Evolutionary conservation across 139 green algal genomes (phyloP).

Genomic region (Chlamydomonas applanata): DNA sequence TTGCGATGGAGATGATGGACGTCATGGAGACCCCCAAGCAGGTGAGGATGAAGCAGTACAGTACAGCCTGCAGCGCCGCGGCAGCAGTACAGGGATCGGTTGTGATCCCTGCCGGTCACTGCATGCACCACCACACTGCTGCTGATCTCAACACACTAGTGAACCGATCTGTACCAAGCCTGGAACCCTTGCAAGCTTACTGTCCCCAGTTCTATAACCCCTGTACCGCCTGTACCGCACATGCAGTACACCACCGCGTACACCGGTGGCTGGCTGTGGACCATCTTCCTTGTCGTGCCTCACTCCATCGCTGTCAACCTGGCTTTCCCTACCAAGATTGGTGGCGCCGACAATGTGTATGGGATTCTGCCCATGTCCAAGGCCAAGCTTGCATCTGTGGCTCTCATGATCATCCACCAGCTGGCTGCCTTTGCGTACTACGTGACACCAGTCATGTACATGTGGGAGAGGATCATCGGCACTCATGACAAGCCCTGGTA

Average conservation of each 20-base stretch:
- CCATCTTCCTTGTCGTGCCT: conserved; percentile 23
- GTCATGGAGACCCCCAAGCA: conserved; percentile 23
- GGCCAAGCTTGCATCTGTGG: conserved; percentile 20
- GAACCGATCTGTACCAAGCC: no score
- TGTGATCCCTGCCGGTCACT: no score
- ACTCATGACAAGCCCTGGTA: conserved; percentile 22
- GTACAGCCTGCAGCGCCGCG: no score
- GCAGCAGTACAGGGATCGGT: no score
- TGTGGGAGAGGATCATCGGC: conserved; percentile 18
- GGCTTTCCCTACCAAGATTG: conserved; percentile 10
- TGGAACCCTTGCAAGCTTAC: no score
- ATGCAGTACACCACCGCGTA: conserved; percentile 23
- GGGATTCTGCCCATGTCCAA: conserved; percentile 15
- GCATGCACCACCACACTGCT: no score
- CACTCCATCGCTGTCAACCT: conserved; percentile 35
- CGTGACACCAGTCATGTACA: conserved; percentile 17
- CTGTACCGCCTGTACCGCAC: no score
- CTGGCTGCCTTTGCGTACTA: conserved; percentile 35
- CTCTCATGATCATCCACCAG: conserved; percentile 37
- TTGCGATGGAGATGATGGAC: conserved; percentile 29
- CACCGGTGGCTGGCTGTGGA: conserved; percentile 24
- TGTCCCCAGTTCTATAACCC: no score
- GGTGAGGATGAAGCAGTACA: not conserved
- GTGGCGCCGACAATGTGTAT: conserved; percentile 30
- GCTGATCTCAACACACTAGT: no score